These are phyloP conservation scores for Carpinus fangiana DNA, from an alignment of 306 rosid species.

Conservation along the genomic window DNA sequence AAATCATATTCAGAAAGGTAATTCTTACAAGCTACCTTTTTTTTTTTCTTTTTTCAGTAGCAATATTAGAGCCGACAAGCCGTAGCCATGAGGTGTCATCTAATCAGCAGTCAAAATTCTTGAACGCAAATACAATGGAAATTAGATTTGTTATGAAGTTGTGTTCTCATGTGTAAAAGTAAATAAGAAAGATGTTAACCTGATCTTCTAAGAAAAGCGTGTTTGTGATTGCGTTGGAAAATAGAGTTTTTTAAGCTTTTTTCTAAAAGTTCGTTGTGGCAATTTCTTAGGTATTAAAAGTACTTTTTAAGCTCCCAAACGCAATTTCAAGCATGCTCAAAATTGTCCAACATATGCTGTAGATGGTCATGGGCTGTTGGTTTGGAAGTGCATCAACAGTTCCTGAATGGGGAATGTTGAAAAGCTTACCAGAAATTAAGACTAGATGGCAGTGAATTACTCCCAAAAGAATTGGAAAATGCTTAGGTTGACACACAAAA, in stretches of 20 bases:
- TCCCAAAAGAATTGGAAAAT: background rate
- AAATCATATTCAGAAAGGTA: slow-evolving; percentile 28
- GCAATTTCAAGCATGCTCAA: no score
- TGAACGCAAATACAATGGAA: background rate
- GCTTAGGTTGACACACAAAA: no score
- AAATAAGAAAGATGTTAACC: background rate
- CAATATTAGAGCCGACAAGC: background rate
- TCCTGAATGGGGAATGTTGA: background rate
- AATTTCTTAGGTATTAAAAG: no score
- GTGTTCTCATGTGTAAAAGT: background rate
- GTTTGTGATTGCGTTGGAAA: no score
- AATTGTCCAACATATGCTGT: background rate
- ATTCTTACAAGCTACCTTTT: background rate
- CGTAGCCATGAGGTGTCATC: background rate
- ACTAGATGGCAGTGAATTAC: background rate
- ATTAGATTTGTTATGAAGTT: background rate
- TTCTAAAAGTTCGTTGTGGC: no score
- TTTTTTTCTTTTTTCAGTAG: background rate
- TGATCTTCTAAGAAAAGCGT: background rate
- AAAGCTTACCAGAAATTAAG: background rate
- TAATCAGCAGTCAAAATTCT: background rate
- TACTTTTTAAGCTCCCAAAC: no score
- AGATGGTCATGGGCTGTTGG: background rate
- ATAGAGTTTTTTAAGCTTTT: no score
- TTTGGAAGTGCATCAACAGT: slow-evolving; percentile 1